A percentile compares a stretch with the other conserved stretches of the same genome.
These are phyloP conservation scores for Pseudovirgaria hyperparasitica DNA, from an alignment of 2,329 filamentous ascomycete genomes.

Conservation along the genomic window DNA sequence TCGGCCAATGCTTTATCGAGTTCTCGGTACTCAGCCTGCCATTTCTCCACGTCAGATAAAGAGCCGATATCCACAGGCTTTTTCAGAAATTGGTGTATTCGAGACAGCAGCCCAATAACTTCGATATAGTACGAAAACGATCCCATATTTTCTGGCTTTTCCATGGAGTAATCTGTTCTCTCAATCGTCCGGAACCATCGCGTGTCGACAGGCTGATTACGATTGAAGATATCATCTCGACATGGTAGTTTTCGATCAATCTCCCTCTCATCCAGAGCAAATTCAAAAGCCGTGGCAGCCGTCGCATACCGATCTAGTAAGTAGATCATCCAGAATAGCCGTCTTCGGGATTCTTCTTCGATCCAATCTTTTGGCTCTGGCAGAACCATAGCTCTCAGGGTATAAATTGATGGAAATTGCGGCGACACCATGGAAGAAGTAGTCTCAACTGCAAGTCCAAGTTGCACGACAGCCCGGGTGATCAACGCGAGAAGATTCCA, in stretches of 20 bases:
- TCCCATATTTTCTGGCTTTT: slow-evolving; percentile 68
- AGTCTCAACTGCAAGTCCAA: slow-evolving; percentile 72
- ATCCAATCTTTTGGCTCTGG: slow-evolving; percentile 76
- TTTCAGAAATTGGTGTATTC: slow-evolving; percentile 81
- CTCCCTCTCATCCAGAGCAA: slow-evolving; percentile 77
- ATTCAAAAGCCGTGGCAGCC: slow-evolving; percentile 83
- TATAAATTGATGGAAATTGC: slow-evolving; percentile 76
- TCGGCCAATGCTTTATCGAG: slow-evolving; percentile 66
- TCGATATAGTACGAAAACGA: slow-evolving; percentile 87
- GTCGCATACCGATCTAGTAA: slow-evolving; percentile 82
- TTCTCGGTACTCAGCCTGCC: slow-evolving; percentile 78
- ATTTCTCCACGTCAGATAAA: slow-evolving; percentile 71
- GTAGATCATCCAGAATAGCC: slow-evolving; percentile 92
- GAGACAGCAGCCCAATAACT: slow-evolving; percentile 72
- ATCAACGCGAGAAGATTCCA: slow-evolving; percentile 89
- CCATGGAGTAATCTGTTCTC: slow-evolving; percentile 48
- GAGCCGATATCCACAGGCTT: slow-evolving; percentile 80
- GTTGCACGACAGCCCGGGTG: slow-evolving; percentile 74
- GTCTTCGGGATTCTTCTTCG: slow-evolving; percentile 73
- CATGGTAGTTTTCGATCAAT: slow-evolving; percentile 81
- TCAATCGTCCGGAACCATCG: slow-evolving; percentile 53
- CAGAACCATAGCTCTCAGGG: slow-evolving; percentile 69
- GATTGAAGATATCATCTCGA: slow-evolving; percentile 72
- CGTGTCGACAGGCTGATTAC: slow-evolving; percentile 74
- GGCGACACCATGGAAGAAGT: slow-evolving; percentile 70